Base-by-base conservation (phyloP, 257 asterid genomes). In the Solanum chiquidenum region DNA sequence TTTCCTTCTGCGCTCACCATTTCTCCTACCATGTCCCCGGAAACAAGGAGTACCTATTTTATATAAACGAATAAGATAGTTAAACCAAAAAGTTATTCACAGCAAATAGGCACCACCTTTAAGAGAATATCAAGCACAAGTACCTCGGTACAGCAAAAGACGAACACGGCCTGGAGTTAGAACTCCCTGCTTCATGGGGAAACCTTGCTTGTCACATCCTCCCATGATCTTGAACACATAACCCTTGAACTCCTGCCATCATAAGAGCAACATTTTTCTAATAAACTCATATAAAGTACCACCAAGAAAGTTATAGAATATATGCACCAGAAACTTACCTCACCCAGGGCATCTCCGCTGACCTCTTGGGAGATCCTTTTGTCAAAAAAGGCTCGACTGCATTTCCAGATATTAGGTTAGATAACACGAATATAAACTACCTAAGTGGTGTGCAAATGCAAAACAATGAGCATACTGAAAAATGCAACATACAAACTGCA, bases 291-390 rank as follows among this genome's bases (percentile, higher is more conserved):
- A 42, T 8, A 10, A 82, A 82, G 29, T 82, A 21, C 29, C 42
- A 29, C 42, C 2, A 2, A n/a, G 21, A 29, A 31, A 49, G 69
- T 9, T 18, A 3, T 40, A 38, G 23, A 40, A 74, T 35, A 23
- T n/a, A 40, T 76, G 58, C 7, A 76, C 33, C 58, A 38, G 35
- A 23, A 12, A 2, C 85, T 46, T 82, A 82, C 85, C 37, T 82
- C 85, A 49, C 85, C 85, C 68, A 82, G 44, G 85, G 85, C 3
- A 82, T 82, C 85, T 82, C 85, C 85, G 1, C 44, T 82, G 69
- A 82, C 85, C 68, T 82, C 85, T 18, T 82, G 85, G 85, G 85
- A 82, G 85, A 82, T 82, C 85, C 85, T 82, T 29, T 82, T 82
- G 69, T 82, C 85, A 29, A 82, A 82, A 82, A 82, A 82, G 85